Base-by-base conservation (phyloP, 2,329 filamentous ascomycete species). In the Orbilia blumenaviensis region DNA sequence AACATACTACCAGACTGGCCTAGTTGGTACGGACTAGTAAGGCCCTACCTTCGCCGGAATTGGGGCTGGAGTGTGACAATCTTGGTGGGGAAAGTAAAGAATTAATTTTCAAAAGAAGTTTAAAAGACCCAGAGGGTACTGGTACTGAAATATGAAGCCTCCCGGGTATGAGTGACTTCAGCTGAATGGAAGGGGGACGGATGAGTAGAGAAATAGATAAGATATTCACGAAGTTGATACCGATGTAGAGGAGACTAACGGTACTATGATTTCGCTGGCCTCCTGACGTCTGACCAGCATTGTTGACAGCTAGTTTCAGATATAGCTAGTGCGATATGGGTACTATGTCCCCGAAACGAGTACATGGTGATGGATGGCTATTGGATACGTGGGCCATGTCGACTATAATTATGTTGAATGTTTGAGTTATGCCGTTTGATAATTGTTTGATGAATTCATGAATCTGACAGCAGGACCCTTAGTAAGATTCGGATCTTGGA, bases 31-130 rank as follows among this genome's bases (percentile, higher is more conserved):
- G 3, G n/a, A 48, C 25, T 48, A 32, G 36, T 44, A 29, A 38
- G 16, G 29, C 9, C 16, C 18, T 66, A 32, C 3, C 14, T n/a
- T 61, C 52, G 52, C 52, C 64, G 64, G 64, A 68, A 68, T 60
- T 50, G 41, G 64, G 32, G 29, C 42, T 61, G 12, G 42, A 61
- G 64, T 68, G 38, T 48, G 64, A 68, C 64, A 68, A 16, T 29
- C 32, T 54, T 25, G 48, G 27, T 32, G 27, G 48, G 27, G 25
- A 34, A 32, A 6, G 42, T 46, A 12, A 18, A 42, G 4, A 6
- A 42, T 16, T 2, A n/a, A n/a, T n/a, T 16, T 14, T 32, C 25
- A n/a, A 18, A n/a, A 29, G 21, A 21, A 34, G n/a, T 2, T 27
- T 5, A 38, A 32, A 7, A 9, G 9, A 54, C 21, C 3, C 29